Conservation (phyloP, 2,329 filamentous ascomycete species). For the Penicillium psychrosexuale region DNA sequence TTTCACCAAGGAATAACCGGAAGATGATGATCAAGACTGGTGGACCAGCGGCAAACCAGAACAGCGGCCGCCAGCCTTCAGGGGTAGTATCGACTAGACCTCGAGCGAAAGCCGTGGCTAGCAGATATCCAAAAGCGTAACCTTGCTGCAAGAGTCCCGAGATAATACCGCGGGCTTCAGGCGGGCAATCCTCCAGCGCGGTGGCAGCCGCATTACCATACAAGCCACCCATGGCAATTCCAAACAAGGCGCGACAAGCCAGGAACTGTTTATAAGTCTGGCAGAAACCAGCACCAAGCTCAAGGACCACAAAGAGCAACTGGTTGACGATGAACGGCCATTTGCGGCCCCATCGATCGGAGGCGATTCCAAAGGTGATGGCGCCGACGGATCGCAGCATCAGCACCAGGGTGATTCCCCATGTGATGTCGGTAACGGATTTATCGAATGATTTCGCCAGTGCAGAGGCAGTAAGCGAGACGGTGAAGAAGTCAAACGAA, state of each 20-base stretch:
- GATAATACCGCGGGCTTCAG: conserved; percentile 57
- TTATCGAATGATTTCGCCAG: conserved; percentile 54
- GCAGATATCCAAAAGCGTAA: conserved; percentile 63
- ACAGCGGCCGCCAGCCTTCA: conserved; percentile 79
- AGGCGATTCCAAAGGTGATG: conserved; percentile 54
- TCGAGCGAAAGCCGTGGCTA: conserved; percentile 55
- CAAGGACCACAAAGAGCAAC: conserved; percentile 58
- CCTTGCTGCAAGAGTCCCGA: conserved; percentile 63
- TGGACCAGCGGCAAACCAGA: conserved; percentile 82
- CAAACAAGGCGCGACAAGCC: conserved; percentile 58
- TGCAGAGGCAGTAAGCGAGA: conserved; percentile 54
- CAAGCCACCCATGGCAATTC: conserved; percentile 63
- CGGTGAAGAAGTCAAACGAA: conserved; percentile 62
- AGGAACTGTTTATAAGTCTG: conserved; percentile 58
- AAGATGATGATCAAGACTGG: conserved; percentile 77
- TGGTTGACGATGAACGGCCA: conserved; percentile 62
- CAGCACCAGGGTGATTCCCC: conserved; percentile 56
- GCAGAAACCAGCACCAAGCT: conserved; percentile 60
- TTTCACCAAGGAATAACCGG: conserved; percentile 76
- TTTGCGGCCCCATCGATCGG: conserved; percentile 55
- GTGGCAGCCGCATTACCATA: conserved; percentile 62
- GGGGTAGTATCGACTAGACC: conserved; percentile 63
- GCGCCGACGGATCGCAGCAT: conserved; percentile 62
- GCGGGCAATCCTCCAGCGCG: conserved; percentile 60
- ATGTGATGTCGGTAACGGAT: conserved; percentile 58